Evolutionary conservation across 2,329 filamentous ascomycete species (phyloP), one percentile per base, ranked within the genome.

Genomic region (Cladosporium sp.): DNA sequence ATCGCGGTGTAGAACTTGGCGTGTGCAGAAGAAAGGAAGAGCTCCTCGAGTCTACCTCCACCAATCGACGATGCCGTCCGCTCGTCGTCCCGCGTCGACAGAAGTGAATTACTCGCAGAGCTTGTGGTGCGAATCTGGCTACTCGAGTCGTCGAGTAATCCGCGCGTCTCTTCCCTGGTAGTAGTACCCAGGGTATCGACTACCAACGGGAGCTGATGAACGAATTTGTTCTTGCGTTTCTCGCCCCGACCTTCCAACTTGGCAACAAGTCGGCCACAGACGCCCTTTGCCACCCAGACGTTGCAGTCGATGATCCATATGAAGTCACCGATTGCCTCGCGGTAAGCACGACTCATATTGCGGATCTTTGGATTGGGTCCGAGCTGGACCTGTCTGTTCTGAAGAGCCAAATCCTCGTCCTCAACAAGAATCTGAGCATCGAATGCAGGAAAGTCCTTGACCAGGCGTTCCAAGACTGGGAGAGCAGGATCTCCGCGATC

Each of bases 331-430:
- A 87, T 87, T 1, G 91, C 90, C 69, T 97, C 92, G 25, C 91
- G 80, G 70, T 97, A 99, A 2, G 91, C 92, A 42, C 91, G 84
- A 71, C 92, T 97, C 80, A 97, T 90, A 71, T 99, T 99, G 51
- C 94, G 82, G 65, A 99, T 95, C 78, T 99, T 99, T n/a, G 94
- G 94, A 68, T 99, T 99, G 1, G 94, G 94, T 0, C 95, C 95
- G 57, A 97, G 80, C 22, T 60, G 58, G 15, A 42, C 42, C 47
- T 79, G 74, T 54, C 79, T 80, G 28, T 80, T 81, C 54, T 84
- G 81, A 8, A 96, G 76, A 28, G 84, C 72, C 0, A 88, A 84
- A 70, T 96, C 91, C 59, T 96, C 88, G 50, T 89, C 83, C 75
- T 97, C 93, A 48, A 97, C 79, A 10, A 92, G 80, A 3, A 97